Conservation (phyloP, 306 rosid species). For the Inga laurina region DNA sequence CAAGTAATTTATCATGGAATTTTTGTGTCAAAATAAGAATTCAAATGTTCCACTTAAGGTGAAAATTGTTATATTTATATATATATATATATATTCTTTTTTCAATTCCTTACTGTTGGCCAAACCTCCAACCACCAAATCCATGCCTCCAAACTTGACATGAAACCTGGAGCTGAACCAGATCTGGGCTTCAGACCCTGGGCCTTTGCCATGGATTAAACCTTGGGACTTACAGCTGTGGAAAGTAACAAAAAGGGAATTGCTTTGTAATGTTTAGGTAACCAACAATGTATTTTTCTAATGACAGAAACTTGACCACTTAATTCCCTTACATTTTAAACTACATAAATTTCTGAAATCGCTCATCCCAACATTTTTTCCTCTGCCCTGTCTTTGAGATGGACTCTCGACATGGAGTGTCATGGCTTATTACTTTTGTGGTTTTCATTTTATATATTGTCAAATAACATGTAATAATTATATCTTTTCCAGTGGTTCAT, state of each 20-base stretch:
- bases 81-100: background rate
- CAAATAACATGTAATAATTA: constrained; percentile 31
- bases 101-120: background rate
- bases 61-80: background rate
- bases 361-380: background rate
- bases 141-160: background rate
- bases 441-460: constrained; percentile 7
- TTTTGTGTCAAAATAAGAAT: background rate
- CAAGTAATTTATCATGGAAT: background rate
- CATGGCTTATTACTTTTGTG: background rate
- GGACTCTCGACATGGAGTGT: background rate
- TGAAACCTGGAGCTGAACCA: background rate
- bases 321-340: background rate
- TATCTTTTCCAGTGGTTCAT: constrained; percentile 66
- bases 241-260: background rate
- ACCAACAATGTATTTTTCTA: background rate
- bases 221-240: background rate
- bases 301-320: background rate
- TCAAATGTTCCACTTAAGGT: background rate
- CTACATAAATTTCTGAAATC: background rate
- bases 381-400: background rate
- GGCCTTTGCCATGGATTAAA: background rate
- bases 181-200: background rate
- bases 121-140: background rate
- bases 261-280: background rate